Base-by-base conservation (phyloP, 2,329 filamentous ascomycete genomes). In the Colletotrichum chrysophilum region DNA sequence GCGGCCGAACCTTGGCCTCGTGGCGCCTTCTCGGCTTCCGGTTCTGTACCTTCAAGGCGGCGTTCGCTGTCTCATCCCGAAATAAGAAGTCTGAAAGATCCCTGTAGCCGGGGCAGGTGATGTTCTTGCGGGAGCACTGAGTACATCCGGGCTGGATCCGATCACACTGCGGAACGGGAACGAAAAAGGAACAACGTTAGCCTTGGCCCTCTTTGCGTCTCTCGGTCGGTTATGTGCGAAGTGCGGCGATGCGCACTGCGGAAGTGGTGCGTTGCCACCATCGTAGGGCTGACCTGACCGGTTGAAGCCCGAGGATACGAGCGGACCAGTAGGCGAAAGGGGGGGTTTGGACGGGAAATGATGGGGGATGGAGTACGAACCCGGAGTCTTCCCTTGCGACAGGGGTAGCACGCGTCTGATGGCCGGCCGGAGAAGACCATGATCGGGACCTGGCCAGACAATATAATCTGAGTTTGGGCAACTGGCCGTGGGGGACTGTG, bases 341-440 rank as follows among this genome's bases (percentile, higher is more conserved):
- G 65, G 36, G 65, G 28, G 24, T 36, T 62, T 18, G 55, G 21
- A 21, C n/a, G 52, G 55, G 34, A 12, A 10, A 18, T 28, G 36
- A 64, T 60, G 61, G 61, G 69, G 26, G 48, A 65, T 71, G 71
- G 62, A 36, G 5, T 21, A 60, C 80, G 76, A 66, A 80, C 80
- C 78, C 78, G 80, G 24, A 79, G 74, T 72, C 80, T 78, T 71
- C 72, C 76, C 21, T 78, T 75, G 6, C 80, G 80, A 76, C 80
- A 82, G 38, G 79, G 74, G 58, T 78, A 77, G 55, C 80, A 82
- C 5, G 80, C 80, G 3, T 80, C 80, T 30, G 80, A 82, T 8
- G 80, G 80, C 16, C 77, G 78, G 36, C 80, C 80, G 32, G 79
- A 80, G 38, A 81, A 81, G 12, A 85, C 80, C 79, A 82, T 79